phyloP scores from a whole-genome alignment of 139 green algal species.

The Micractinium sp. region DNA sequence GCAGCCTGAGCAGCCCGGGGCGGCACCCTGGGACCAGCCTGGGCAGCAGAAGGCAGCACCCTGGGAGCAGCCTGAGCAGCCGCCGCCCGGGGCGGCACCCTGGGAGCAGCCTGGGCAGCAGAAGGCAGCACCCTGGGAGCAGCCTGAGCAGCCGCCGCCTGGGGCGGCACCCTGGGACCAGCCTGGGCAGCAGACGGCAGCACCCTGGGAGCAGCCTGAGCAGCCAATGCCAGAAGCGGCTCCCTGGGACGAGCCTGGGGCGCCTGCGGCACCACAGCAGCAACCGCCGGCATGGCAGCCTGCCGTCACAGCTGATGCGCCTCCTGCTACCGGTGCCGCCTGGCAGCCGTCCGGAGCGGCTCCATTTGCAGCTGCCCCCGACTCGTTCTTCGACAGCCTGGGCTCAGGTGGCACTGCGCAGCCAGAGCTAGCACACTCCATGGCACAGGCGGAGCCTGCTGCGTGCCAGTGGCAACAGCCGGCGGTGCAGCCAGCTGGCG shows the following conservation, averaged over 20 bases:
- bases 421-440: neutral
- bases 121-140: neutral
- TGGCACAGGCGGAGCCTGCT: neutral
- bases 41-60: neutral
- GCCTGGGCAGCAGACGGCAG: neutral
- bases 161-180: neutral
- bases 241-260: neutral
- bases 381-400: neutral
- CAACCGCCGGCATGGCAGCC: neutral
- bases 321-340: neutral
- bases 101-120: neutral
- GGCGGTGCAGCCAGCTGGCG: neutral
- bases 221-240: neutral
- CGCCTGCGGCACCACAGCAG: neutral
- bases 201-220: neutral
- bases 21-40: neutral
- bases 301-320: neutral
- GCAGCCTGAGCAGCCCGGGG: neutral
- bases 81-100: neutral
- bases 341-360: neutral
- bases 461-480: neutral
- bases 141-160: neutral
- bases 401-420: neutral
- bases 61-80: neutral
- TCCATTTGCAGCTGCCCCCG: neutral